phyloP scores from a whole-genome alignment of 1,139 yeast species.

The Hansenula sp. region DNA sequence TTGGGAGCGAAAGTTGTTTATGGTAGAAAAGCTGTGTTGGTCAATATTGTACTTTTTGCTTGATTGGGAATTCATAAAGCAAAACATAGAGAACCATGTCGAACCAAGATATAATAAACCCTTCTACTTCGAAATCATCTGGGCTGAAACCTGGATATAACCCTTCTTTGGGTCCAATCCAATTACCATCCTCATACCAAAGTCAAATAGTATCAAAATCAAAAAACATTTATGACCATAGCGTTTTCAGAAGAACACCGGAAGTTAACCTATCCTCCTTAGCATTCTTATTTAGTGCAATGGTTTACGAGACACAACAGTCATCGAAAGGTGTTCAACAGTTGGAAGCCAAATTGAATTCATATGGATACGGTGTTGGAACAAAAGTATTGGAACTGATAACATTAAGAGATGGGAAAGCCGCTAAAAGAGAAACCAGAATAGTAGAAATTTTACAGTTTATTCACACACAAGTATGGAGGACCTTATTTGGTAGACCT shows the following conservation, averaged over 20 bases:
- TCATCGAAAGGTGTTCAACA: slow-evolving; percentile 71
- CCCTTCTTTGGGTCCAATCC: slow-evolving; percentile 24
- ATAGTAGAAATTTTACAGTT: slow-evolving; percentile 80
- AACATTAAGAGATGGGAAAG: slow-evolving; percentile 62
- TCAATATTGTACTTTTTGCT: too few species aligned
- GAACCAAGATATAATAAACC: slow-evolving; percentile 20
- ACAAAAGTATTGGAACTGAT: slow-evolving; percentile 54
- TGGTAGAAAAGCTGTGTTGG: too few species aligned
- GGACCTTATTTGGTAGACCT: slow-evolving; percentile 68
- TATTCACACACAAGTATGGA: slow-evolving; percentile 82
- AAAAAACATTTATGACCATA: slow-evolving; percentile 57
- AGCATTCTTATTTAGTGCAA: slow-evolving; percentile 68
- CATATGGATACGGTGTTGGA: slow-evolving; percentile 73
- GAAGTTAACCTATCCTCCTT: slow-evolving; percentile 68
- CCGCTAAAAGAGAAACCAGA: slow-evolving; percentile 65
- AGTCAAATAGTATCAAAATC: slow-evolving; percentile 8
- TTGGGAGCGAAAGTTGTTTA: too few species aligned
- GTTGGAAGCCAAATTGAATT: slow-evolving; percentile 69
- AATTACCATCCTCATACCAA: slow-evolving; percentile 21
- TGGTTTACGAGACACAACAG: slow-evolving; percentile 63
- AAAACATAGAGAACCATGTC: not conserved
- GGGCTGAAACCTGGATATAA: slow-evolving; percentile 20
- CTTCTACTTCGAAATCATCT: slow-evolving; percentile 15
- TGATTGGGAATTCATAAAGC: not conserved
- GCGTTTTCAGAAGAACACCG: slow-evolving; percentile 56